Conservation (phyloP, 345 rosid genomes). For the Corchorus olitorius region DNA sequence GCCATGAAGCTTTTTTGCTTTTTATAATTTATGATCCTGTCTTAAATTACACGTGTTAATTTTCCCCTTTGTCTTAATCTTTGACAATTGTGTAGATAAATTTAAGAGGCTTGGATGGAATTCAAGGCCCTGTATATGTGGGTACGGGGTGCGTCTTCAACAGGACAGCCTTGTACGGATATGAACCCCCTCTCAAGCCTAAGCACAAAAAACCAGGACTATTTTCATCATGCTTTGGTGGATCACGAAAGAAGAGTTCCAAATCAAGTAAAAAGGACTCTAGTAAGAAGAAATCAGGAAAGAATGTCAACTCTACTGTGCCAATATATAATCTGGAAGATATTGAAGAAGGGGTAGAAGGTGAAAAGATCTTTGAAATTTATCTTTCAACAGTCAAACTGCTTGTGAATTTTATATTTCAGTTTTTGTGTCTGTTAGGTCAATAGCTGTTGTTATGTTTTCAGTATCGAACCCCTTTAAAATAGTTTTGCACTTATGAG, state of each 20-base stretch:
- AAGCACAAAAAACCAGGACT: constrained; percentile 64
- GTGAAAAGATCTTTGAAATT: not conserved
- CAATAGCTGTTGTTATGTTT: not conserved
- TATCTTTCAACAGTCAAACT: not conserved
- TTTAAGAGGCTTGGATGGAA: constrained; percentile 95
- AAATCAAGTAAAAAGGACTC: constrained; percentile 38
- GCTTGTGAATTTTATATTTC: not conserved
- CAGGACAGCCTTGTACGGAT: constrained; percentile 89
- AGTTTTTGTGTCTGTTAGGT: not conserved
- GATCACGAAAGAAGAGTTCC: constrained; percentile 57
- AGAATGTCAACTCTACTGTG: constrained; percentile 2
- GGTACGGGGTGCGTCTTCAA: constrained; percentile 98
- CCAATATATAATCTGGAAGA: constrained; percentile 12
- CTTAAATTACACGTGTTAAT: constrained; percentile 1
- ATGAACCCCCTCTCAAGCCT: constrained; percentile 84
- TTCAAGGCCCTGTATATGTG: constrained; percentile 97
- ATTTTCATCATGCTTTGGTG: constrained; percentile 71
- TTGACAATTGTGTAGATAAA: constrained; percentile 54
- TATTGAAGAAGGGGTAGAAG: constrained; percentile 20
- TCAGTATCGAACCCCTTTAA: too few species aligned
- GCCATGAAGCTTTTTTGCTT: not conserved
- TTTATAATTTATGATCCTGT: constrained; percentile 1
- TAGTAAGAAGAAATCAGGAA: constrained; percentile 29
- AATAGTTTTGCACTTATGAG: too few species aligned
- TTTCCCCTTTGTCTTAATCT: not conserved